These are phyloP conservation scores for Aspergillus vadensis DNA, from an alignment of 2,329 filamentous ascomycete species.

Conservation along the genomic window DNA sequence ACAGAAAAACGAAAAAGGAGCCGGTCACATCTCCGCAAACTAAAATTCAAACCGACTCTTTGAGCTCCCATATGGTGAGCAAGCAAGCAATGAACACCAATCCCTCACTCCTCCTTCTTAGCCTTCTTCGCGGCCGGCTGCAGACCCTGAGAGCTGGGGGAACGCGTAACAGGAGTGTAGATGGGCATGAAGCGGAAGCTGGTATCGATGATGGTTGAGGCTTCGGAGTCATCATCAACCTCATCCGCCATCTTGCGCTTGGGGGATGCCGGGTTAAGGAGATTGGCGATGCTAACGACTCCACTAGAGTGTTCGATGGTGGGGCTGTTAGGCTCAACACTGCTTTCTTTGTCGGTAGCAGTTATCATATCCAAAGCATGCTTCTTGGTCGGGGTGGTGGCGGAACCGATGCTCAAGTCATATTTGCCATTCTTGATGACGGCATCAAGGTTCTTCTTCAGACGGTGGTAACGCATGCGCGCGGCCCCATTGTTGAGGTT, in stretches of 20 bases:
- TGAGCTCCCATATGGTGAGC: no score
- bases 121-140: not conserved
- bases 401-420: not conserved
- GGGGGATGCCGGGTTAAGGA: not conserved
- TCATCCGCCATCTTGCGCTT: constrained; percentile 15
- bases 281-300: not conserved
- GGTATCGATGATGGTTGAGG: not conserved
- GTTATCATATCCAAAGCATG: not conserved
- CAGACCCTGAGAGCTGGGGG: not conserved
- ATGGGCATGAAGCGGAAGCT: not conserved
- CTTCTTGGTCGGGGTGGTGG: not conserved
- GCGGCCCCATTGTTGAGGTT: constrained; percentile 19
- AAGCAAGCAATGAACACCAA: no score
- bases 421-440: constrained; percentile 9
- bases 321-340: not conserved
- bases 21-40: no score
- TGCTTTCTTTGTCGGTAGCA: not conserved
- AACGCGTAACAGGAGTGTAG: no score
- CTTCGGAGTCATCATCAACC: not conserved
- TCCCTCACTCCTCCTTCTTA: not conserved
- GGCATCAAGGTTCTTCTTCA: constrained; percentile 19
- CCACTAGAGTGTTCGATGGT: not conserved
- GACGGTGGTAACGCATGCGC: constrained; percentile 18
- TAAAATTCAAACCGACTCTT: no score
- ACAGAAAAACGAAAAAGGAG: no score